These are phyloP conservation scores for Bombardia bombarda DNA, from an alignment of 495 filamentous ascomycete species.

Conservation along the genomic window DNA sequence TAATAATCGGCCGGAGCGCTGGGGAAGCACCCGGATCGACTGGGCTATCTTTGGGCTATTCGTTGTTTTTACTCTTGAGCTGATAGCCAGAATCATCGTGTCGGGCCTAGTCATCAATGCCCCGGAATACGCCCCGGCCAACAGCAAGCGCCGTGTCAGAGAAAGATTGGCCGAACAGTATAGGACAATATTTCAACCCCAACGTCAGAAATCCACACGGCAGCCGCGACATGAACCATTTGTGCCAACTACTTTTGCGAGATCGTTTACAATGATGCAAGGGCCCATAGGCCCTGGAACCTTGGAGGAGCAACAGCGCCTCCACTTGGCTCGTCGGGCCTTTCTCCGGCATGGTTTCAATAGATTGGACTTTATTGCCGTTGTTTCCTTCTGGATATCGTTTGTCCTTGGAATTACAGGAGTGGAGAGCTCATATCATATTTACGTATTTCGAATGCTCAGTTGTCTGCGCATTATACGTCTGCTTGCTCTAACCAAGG, in stretches of 20 bases:
- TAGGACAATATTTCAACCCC: constrained; percentile 67
- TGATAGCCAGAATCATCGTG: constrained; percentile 73
- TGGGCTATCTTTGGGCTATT: constrained; percentile 78
- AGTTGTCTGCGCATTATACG: constrained; percentile 88
- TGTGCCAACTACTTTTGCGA: constrained; percentile 63
- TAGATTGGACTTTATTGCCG: constrained; percentile 87
- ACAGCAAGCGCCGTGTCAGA: constrained; percentile 61
- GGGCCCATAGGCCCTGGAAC: constrained; percentile 39
- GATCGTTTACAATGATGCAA: constrained; percentile 76
- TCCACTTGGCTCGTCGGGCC: constrained; percentile 79
- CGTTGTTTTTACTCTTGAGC: constrained; percentile 82
- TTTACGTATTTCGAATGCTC: constrained; percentile 93
- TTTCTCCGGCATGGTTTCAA: constrained; percentile 95
- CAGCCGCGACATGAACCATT: constrained; percentile 29
- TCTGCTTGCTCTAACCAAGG: constrained; percentile 80
- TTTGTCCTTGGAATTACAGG: constrained; percentile 63
- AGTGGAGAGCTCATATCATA: constrained; percentile 56
- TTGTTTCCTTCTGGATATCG: constrained; percentile 93
- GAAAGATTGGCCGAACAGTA: constrained; percentile 69
- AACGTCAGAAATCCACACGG: constrained; percentile 59
- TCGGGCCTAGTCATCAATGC: constrained; percentile 89
- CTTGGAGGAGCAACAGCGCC: constrained; percentile 71
- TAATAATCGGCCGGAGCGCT: constrained; percentile 39
- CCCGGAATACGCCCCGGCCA: constrained; percentile 71
- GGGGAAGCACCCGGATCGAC: constrained; percentile 65